A percentile compares a stretch with the other conserved stretches of the same genome.
Conservation (phyloP, 2,329 filamentous ascomycete genomes). For the Arthrobotrys megalospora region DNA sequence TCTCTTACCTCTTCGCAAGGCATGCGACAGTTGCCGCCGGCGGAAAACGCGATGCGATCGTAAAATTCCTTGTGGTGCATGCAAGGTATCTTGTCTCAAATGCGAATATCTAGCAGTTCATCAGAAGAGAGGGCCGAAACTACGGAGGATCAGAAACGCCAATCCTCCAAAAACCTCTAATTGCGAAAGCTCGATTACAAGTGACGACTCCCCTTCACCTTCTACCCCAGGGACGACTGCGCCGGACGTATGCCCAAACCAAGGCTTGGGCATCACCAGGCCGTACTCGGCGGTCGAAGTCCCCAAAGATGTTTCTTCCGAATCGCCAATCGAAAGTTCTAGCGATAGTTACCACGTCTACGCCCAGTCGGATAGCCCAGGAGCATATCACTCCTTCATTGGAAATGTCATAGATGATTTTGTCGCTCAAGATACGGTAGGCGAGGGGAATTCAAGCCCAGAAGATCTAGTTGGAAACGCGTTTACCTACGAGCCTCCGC, state of each 20-base stretch:
- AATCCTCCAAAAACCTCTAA: too few relatives aligned
- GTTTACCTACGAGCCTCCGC: not conserved
- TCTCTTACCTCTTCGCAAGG: constrained; percentile 8
- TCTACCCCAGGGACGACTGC: not conserved
- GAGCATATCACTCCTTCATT: not conserved
- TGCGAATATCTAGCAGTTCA: constrained; percentile 12
- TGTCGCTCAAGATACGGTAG: not conserved
- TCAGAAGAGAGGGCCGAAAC: constrained; percentile 10
- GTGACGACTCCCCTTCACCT: not conserved
- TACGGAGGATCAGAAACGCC: not conserved
- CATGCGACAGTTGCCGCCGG: constrained; percentile 21
- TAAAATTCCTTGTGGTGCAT: constrained; percentile 1
- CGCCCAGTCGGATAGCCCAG: not conserved
- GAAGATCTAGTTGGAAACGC: too few relatives aligned
- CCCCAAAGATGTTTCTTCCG: not conserved
- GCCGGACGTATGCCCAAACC: too few relatives aligned
- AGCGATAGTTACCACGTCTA: not conserved
- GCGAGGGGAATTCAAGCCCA: not conserved
- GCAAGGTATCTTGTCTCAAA: not conserved
- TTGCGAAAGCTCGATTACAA: not conserved
- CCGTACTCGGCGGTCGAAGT: not conserved
- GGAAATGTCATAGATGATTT: not conserved
- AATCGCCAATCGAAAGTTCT: not conserved
- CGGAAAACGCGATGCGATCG: constrained; percentile 28
- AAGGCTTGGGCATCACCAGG: too few relatives aligned